phyloP scores from a whole-genome alignment of 2,329 filamentous ascomycete genomes.

The Calonectria honghensis region DNA sequence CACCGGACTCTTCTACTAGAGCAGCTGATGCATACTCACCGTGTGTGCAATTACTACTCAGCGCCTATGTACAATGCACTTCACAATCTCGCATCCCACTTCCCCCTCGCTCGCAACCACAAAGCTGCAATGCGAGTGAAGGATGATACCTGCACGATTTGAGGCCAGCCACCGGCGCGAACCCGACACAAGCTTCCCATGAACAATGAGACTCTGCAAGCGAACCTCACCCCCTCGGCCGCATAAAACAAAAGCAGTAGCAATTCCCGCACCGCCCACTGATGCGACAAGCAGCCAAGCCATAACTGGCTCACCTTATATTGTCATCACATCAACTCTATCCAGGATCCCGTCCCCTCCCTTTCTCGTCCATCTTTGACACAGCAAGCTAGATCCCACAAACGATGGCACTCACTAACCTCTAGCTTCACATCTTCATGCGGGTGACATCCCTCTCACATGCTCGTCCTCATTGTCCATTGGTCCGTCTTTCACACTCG shows the following conservation, averaged over 20 bases:
- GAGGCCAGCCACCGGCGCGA: constrained; percentile 10
- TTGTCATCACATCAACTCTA: constrained; percentile 14
- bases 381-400: constrained; percentile 13
- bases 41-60: not conserved
- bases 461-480: constrained; percentile 43
- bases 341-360: constrained; percentile 15
- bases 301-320: constrained; percentile 32
- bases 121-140: constrained; percentile 15
- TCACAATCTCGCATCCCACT: not conserved
- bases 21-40: not conserved
- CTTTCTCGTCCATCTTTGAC: not conserved
- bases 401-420: constrained; percentile 34
- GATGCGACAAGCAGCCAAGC: constrained; percentile 22
- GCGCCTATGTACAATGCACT: not conserved
- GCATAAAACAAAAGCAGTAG: constrained; percentile 29
- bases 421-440: constrained; percentile 48
- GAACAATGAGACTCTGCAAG: constrained; percentile 27
- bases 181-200: constrained; percentile 15
- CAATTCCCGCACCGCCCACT: constrained; percentile 28
- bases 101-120: constrained; percentile 4
- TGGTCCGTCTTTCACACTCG: constrained; percentile 48
- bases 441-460: constrained; percentile 55
- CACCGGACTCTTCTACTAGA: constrained; percentile 1
- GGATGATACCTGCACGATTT: constrained; percentile 13
- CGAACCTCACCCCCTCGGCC: constrained; percentile 27